Evolutionary conservation across 2,329 filamentous ascomycete genomes (phyloP).

Genomic region (Eurotiales sp.): DNA sequence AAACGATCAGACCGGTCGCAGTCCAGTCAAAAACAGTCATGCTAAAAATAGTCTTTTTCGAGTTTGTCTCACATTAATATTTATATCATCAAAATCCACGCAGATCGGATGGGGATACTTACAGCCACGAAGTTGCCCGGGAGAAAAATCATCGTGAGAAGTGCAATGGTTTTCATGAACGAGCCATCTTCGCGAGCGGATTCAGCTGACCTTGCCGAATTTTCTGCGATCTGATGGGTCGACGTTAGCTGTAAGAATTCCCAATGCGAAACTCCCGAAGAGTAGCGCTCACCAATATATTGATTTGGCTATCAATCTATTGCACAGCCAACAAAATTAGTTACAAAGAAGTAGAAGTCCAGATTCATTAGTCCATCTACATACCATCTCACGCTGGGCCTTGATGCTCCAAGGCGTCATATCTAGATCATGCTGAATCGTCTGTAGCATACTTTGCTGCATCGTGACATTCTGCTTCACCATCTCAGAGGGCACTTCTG

Average conservation of each 20-base stretch:
- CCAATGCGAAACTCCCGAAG: background rate
- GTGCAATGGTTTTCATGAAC: background rate
- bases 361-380: background rate
- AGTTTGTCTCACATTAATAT: background rate
- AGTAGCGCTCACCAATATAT: background rate
- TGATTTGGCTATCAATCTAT: background rate
- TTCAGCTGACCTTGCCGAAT: background rate
- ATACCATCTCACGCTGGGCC: background rate
- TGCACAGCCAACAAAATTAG: background rate
- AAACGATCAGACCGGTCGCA: background rate
- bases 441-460: background rate
- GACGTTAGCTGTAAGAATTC: background rate
- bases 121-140: background rate
- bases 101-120: background rate
- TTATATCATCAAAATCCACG: background rate
- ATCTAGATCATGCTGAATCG: background rate
- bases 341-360: no score
- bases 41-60: background rate
- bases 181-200: background rate
- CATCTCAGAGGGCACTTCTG: background rate
- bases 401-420: background rate
- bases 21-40: background rate
- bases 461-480: background rate
- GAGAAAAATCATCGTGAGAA: background rate
- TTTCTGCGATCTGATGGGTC: background rate